phyloP scores from a whole-genome alignment of 441 rosid genomes.

The Dalechampia spathulata region DNA sequence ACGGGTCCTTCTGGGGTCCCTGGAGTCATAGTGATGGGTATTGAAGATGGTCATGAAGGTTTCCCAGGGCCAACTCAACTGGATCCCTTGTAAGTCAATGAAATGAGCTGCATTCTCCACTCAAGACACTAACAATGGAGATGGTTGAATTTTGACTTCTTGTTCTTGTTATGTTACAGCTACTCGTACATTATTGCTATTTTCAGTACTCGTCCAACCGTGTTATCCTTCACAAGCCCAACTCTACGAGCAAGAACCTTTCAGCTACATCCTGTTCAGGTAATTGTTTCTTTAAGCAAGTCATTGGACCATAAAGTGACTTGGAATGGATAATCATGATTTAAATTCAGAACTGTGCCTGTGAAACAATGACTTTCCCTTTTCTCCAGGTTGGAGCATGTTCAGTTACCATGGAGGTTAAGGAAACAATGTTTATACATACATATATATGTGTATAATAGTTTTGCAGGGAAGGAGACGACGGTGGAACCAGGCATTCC shows the following conservation, averaged over 20 bases:
- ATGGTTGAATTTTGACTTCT: constrained; percentile 6
- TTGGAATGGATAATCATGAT: background rate
- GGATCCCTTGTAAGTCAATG: constrained; percentile 59
- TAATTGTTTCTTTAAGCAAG: constrained; percentile 12
- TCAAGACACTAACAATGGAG: background rate
- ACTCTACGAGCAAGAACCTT: constrained; percentile 43
- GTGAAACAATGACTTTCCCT: background rate
- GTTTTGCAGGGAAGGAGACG: too few species aligned
- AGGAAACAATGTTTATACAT: too few species aligned
- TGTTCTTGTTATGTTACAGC: constrained; percentile 25
- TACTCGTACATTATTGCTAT: constrained; percentile 64
- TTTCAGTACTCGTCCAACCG: constrained; percentile 60
- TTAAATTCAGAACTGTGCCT: background rate
- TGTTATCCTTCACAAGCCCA: constrained; percentile 45
- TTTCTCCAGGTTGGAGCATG: background rate
- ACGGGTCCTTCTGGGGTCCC: constrained; percentile 66
- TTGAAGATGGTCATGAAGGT: constrained; percentile 77
- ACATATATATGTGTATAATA: too few species aligned
- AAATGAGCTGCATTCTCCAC: background rate
- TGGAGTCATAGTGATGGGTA: constrained; percentile 82
- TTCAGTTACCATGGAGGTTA: background rate
- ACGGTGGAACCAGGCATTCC: too few species aligned
- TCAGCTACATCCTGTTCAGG: constrained; percentile 85
- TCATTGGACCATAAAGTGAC: background rate
- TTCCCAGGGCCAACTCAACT: constrained; percentile 55